A percentile compares a stretch with the other conserved stretches of the same genome.
phyloP scores from a whole-genome alignment of 441 rosid genomes.

The Manihot esculenta region DNA sequence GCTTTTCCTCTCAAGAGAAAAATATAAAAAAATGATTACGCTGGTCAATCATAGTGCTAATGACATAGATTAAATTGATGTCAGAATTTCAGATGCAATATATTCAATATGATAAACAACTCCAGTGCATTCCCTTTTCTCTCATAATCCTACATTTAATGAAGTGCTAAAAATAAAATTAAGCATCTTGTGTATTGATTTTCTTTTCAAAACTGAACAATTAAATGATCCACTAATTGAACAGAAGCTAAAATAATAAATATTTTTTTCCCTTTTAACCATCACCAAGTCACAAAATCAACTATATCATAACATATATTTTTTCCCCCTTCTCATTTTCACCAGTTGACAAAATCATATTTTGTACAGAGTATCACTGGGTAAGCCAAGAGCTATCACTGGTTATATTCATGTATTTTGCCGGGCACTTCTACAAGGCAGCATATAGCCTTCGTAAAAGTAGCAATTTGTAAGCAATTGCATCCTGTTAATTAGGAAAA shows the following conservation, averaged over 20 bases:
- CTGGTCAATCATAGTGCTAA: not conserved
- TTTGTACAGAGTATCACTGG: not conserved
- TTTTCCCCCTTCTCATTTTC: not conserved
- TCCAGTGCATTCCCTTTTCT: not conserved
- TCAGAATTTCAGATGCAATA: not conserved
- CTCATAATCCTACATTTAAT: not conserved
- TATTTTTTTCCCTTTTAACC: not conserved
- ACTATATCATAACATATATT: not conserved
- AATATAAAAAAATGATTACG: not conserved
- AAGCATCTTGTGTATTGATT: not conserved
- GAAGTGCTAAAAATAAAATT: not conserved
- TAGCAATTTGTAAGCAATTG: not conserved
- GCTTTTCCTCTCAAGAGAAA: not conserved
- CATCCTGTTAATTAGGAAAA: not conserved
- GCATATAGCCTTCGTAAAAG: slow-evolving; percentile 3
- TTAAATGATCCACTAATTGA: not conserved
- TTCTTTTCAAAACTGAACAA: not conserved
- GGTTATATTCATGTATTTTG: not conserved
- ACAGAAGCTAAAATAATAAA: not conserved
- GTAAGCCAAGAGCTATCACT: not conserved
- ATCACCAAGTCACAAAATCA: not conserved
- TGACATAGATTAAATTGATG: not conserved
- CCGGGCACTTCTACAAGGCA: not conserved
- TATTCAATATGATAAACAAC: not conserved
- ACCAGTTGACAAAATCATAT: not conserved